These are phyloP conservation scores for Escovopsis sp. DNA, from an alignment of 2,329 filamentous ascomycete species.

Conservation along the genomic window DNA sequence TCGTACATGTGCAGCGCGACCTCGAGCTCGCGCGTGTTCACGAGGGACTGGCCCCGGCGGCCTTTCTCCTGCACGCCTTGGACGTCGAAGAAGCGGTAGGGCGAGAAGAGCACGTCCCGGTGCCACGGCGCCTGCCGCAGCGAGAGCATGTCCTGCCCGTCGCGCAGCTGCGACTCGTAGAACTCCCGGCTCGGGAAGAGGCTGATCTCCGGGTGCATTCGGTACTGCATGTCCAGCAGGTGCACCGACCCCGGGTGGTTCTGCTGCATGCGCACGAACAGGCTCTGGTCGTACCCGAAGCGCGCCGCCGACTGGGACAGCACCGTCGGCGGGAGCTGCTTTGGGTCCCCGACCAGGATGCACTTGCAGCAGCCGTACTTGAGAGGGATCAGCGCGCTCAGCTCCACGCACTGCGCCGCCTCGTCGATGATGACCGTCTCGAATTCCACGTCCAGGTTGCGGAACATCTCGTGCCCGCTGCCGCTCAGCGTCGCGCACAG, in stretches of 20 bases:
- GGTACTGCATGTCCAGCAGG: constrained; percentile 92
- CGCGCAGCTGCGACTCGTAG: constrained; percentile 75
- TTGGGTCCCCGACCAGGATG: constrained; percentile 92
- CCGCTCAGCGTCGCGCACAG: constrained; percentile 91
- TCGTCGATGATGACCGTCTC: constrained; percentile 98
- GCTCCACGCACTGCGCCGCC: constrained; percentile 92
- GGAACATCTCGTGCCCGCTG: constrained; percentile 95
- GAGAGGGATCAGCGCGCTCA: constrained; percentile 88
- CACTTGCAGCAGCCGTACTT: constrained; percentile 97
- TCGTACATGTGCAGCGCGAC: constrained; percentile 77
- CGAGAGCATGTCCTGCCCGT: constrained; percentile 68
- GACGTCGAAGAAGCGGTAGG: constrained; percentile 96
- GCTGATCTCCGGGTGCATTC: constrained; percentile 97
- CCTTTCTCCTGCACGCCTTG: constrained; percentile 72
- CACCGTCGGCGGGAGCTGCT: constrained; percentile 90
- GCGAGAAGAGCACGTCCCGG: constrained; percentile 60
- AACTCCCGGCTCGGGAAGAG: constrained; percentile 79
- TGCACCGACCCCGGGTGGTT: constrained; percentile 82
- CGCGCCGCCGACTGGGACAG: constrained; percentile 82
- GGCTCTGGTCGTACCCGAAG: constrained; percentile 92
- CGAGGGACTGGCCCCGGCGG: constrained; percentile 71
- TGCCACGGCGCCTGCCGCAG: constrained; percentile 79
- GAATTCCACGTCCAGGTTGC: constrained; percentile 85
- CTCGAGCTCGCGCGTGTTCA: constrained; percentile 76
- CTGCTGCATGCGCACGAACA: constrained; percentile 96